Evolutionary conservation across 1,284 basidiomycete species (phyloP).

Genomic region (Mrakiaceae sp.): DNA sequence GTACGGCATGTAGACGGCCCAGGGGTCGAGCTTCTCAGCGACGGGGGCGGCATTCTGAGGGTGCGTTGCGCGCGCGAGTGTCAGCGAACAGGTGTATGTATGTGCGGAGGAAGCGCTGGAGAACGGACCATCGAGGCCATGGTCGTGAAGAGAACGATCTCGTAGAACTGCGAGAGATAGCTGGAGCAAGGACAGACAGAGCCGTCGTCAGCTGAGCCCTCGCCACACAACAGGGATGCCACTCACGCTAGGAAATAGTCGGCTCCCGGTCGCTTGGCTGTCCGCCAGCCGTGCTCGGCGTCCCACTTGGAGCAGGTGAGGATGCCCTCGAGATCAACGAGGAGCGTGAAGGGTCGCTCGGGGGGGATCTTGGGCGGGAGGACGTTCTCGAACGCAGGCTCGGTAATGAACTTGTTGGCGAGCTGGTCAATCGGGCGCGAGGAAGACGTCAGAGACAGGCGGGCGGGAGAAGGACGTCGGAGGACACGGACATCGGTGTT

Average conservation of each 20-base stretch:
- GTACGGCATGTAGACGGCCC: conserved; percentile 78
- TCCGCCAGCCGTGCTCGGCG: conserved; percentile 76
- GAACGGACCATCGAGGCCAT: conserved; percentile 74
- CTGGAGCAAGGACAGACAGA: neutral
- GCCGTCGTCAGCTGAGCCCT: neutral
- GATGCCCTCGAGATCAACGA: conserved; percentile 85
- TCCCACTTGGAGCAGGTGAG: conserved; percentile 89
- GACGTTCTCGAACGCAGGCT: conserved; percentile 83
- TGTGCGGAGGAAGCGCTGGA: neutral
- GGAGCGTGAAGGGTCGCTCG: conserved; percentile 81
- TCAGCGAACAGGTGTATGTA: too few relatives aligned
- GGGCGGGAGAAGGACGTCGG: conserved; percentile 39
- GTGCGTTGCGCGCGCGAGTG: neutral
- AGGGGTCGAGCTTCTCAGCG: conserved; percentile 88
- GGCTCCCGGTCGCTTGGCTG: conserved; percentile 86
- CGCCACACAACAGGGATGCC: too few relatives aligned
- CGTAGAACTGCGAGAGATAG: conserved; percentile 94
- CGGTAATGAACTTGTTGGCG: conserved; percentile 61
- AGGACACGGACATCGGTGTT: conserved; percentile 19
- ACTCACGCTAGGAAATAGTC: conserved; percentile 79
- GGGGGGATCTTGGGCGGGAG: conserved; percentile 77
- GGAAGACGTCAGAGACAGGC: conserved; percentile 16
- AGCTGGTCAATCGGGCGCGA: neutral
- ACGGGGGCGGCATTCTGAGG: conserved; percentile 74
- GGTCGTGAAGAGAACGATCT: conserved; percentile 90